A percentile compares a stretch with the other conserved stretches of the same genome.
phyloP scores from a whole-genome alignment of 192 early-diverging fungal species.

The Coemansia sp. region DNA sequence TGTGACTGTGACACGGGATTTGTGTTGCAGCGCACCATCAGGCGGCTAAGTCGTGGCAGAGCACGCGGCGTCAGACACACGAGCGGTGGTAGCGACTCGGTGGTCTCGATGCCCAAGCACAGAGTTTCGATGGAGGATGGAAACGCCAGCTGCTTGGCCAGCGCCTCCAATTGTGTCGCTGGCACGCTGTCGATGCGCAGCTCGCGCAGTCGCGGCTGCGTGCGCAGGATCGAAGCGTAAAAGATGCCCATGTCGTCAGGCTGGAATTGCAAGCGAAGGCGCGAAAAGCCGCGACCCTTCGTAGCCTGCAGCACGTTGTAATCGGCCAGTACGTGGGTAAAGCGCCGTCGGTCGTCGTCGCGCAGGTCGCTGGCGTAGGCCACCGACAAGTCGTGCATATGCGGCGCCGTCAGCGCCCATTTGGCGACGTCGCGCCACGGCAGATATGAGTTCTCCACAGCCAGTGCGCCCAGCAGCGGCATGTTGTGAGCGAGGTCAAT shows the following conservation, averaged over 20 bases:
- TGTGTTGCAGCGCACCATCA: constrained; percentile 52
- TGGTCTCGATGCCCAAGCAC: constrained; percentile 50
- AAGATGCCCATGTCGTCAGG: constrained; percentile 55
- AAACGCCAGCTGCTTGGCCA: constrained; percentile 48
- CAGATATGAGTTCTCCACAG: constrained; percentile 54
- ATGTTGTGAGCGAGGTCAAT: constrained; percentile 47
- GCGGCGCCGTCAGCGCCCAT: constrained; percentile 40
- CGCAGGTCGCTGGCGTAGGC: constrained; percentile 44
- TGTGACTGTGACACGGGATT: constrained; percentile 47
- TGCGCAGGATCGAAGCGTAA: constrained; percentile 50
- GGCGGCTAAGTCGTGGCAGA: constrained; percentile 40
- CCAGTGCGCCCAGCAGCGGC: constrained; percentile 25
- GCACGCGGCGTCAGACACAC: constrained; percentile 45
- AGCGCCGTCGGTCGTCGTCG: constrained; percentile 39
- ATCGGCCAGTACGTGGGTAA: constrained; percentile 49
- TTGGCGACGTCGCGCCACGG: constrained; percentile 54
- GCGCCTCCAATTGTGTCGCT: constrained; percentile 32
- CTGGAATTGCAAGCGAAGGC: constrained; percentile 53
- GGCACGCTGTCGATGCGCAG: constrained; percentile 53
- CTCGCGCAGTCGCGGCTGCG: constrained; percentile 43
- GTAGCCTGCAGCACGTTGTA: constrained; percentile 52
- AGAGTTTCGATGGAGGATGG: constrained; percentile 51
- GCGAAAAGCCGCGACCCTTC: constrained; percentile 30
- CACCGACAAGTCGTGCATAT: constrained; percentile 42
- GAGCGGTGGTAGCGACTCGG: constrained; percentile 44